These are phyloP conservation scores for Solanum hybrid DNA, from an alignment of 305 asterid species.

Conservation along the genomic window DNA sequence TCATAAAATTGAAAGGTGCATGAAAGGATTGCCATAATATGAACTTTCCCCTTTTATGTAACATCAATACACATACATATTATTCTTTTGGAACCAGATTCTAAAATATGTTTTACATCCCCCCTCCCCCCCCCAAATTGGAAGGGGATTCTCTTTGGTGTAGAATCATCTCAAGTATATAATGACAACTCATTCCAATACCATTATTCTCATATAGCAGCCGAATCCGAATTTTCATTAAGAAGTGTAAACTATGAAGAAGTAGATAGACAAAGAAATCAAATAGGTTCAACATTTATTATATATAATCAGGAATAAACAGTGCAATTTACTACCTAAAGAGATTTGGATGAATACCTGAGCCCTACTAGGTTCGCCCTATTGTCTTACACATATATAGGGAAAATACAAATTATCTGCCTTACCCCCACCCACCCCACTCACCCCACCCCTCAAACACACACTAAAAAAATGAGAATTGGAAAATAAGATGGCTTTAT, in stretches of 20 bases:
- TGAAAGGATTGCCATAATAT: not conserved
- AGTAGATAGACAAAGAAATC: too few species aligned
- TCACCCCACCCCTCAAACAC: not conserved
- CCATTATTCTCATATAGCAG: not conserved
- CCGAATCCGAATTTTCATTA: not conserved
- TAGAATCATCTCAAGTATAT: slow-evolving; percentile 2
- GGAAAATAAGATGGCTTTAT: not conserved
- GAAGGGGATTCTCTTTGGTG: not conserved
- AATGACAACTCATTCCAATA: not conserved
- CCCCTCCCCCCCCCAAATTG: not conserved
- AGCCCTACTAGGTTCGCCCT: not conserved
- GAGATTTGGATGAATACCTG: too few species aligned
- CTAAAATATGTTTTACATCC: not conserved
- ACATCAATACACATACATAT: not conserved
- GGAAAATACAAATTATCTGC: not conserved
- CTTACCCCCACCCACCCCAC: not conserved
- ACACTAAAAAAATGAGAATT: not conserved
- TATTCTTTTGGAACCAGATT: slow-evolving; percentile 20
- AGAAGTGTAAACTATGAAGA: not conserved
- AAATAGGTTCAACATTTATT: not conserved
- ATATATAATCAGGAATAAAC: too few species aligned
- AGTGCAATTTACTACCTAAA: too few species aligned
- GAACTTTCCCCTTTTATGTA: not conserved
- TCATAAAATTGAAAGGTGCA: not conserved
- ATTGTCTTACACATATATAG: not conserved